A percentile compares a stretch with the other conserved stretches of the same genome.
Evolutionary conservation across 2,329 filamentous ascomycete genomes (phyloP).

Genomic region (Diaporthe caulivora): DNA sequence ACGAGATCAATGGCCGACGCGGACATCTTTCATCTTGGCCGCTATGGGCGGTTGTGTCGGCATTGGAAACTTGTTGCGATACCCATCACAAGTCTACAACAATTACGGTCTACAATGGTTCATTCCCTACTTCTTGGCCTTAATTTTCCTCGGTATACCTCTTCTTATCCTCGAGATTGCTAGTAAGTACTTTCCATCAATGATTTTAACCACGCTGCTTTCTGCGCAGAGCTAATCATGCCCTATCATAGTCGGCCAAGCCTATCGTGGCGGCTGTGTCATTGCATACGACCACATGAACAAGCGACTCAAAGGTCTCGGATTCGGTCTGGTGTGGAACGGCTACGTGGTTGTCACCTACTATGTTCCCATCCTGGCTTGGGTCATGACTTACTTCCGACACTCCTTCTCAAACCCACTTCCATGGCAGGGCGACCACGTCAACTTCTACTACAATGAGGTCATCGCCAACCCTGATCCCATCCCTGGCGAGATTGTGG

Average conservation of each 20-base stretch:
- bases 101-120: constrained; percentile 8
- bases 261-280: background rate
- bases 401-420: constrained; percentile 8
- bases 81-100: constrained; percentile 12
- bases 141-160: background rate
- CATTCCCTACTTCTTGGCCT: background rate
- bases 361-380: constrained; percentile 8
- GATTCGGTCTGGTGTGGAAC: constrained; percentile 7
- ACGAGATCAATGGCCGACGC: background rate
- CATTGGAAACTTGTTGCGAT: constrained; percentile 9
- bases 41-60: constrained; percentile 15
- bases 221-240: background rate
- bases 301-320: background rate
- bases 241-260: background rate
- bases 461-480: constrained; percentile 4
- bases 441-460: constrained; percentile 8
- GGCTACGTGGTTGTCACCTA: background rate
- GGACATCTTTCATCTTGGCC: background rate
- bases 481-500: background rate
- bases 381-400: background rate
- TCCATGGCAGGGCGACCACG: constrained; percentile 1
- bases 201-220: background rate
- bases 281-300: constrained; percentile 15
- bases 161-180: constrained; percentile 9
- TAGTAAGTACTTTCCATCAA: background rate